Conservation (phyloP, 371 early-diverging fungal genomes). For the Mucor plumbeus region DNA sequence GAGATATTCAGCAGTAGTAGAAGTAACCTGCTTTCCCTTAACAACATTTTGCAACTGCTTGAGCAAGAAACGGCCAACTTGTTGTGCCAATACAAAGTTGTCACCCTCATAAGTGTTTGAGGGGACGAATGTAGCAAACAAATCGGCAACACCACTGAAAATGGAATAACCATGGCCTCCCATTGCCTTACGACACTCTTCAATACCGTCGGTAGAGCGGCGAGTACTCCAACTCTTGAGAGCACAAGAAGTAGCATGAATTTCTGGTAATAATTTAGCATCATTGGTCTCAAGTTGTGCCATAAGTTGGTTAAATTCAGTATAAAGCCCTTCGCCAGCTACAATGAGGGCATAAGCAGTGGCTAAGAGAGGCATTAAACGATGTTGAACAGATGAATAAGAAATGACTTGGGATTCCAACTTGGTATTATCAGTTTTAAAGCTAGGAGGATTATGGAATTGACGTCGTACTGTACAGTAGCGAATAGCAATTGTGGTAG, state of each 20-base stretch:
- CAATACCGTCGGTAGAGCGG: slow-evolving; percentile 71
- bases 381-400: slow-evolving; percentile 77
- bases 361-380: slow-evolving; percentile 75
- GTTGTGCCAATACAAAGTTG: slow-evolving; percentile 76
- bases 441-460: slow-evolving; percentile 45
- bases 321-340: slow-evolving; percentile 57
- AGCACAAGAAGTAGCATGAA: slow-evolving; percentile 81
- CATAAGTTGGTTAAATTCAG: slow-evolving; percentile 60
- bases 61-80: slow-evolving; percentile 66
- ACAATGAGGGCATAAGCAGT: slow-evolving; percentile 70
- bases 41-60: slow-evolving; percentile 56
- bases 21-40: slow-evolving; percentile 24
- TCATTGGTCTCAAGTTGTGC: slow-evolving; percentile 52
- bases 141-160: slow-evolving; percentile 74
- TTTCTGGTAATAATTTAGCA: slow-evolving; percentile 66
- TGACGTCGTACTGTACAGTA: slow-evolving; percentile 79
- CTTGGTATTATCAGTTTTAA: slow-evolving; percentile 1
- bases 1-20: slow-evolving; percentile 45
- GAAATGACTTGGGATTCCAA: slow-evolving; percentile 75
- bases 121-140: slow-evolving; percentile 69
- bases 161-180: slow-evolving; percentile 86
- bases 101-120: slow-evolving; percentile 70
- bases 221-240: slow-evolving; percentile 80
- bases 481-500: slow-evolving; percentile 72
- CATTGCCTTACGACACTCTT: slow-evolving; percentile 78